phyloP scores from a whole-genome alignment of 208 protist species.

The Trypanosoma avium region DNA sequence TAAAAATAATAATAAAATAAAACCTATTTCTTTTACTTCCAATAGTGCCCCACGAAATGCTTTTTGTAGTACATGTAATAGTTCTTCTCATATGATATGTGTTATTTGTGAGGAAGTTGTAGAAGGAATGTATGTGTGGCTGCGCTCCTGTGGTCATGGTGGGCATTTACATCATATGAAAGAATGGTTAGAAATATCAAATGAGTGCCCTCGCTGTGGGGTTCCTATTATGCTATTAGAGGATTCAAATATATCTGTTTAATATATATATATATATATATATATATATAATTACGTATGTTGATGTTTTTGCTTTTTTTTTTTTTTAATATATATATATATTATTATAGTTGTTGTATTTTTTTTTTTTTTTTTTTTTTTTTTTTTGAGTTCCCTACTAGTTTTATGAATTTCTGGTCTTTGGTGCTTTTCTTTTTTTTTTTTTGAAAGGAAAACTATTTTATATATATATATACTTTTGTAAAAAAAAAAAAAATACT shows the following conservation, averaged over 20 bases:
- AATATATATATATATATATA: slow-evolving; percentile 6
- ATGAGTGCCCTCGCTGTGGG: slow-evolving; percentile 75
- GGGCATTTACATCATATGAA: slow-evolving; percentile 82
- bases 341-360: not conserved
- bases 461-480: slow-evolving; percentile 6
- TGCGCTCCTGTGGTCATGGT: slow-evolving; percentile 81
- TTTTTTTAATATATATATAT: not conserved
- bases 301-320: slow-evolving; percentile 1
- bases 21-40: not conserved
- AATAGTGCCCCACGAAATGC: slow-evolving; percentile 49
- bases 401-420: no score
- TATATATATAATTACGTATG: slow-evolving; percentile 21
- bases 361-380: not conserved
- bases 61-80: slow-evolving; percentile 45
- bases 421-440: not conserved
- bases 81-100: slow-evolving; percentile 55
- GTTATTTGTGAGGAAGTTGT: slow-evolving; percentile 84
- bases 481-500: not conserved
- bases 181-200: slow-evolving; percentile 66
- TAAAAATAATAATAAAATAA: not conserved
- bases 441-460: not conserved
- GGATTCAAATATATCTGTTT: not conserved
- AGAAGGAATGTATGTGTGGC: slow-evolving; percentile 81
- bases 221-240: slow-evolving; percentile 33
- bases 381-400: not conserved